Percentiles rank a stretch among this genome's conserved stretches.
Conservation (phyloP, 2,329 filamentous ascomycete species). For the Metarhizium guizhouense region DNA sequence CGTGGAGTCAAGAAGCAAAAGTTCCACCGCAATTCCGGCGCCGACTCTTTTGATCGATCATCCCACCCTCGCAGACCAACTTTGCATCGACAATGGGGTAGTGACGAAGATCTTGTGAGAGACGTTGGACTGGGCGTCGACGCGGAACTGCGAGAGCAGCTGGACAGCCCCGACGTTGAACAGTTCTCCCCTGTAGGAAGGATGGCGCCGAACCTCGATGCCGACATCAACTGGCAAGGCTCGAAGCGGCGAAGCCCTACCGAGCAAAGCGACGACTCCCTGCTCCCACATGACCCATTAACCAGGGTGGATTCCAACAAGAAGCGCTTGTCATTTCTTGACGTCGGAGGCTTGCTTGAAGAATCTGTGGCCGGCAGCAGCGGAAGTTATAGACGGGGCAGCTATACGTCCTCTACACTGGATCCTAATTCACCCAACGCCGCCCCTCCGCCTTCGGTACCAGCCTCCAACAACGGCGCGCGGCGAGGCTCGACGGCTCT, state of each 20-base stretch:
- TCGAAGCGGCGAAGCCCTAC: constrained; percentile 29
- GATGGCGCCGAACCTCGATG: constrained; percentile 19
- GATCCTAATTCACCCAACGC: constrained; percentile 28
- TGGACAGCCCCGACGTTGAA: constrained; percentile 15
- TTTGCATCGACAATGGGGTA: constrained; percentile 66
- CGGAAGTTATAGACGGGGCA: constrained; percentile 28
- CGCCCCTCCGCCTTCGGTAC: constrained; percentile 33
- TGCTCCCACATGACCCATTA: constrained; percentile 27
- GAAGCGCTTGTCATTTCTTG: constrained; percentile 65
- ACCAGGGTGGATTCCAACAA: constrained; percentile 17
- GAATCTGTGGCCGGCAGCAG: constrained; percentile 24
- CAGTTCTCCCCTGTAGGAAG: constrained; percentile 29
- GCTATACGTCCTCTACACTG: constrained; percentile 30
- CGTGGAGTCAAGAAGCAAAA: constrained; percentile 83
- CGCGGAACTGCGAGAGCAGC: constrained; percentile 37
- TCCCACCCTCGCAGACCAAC: constrained; percentile 34
- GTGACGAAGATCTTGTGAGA: constrained; percentile 81
- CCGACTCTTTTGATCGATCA: constrained; percentile 51
- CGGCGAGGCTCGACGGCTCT: constrained; percentile 47
- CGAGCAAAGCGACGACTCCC: constrained; percentile 35
- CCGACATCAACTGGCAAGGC: constrained; percentile 40
- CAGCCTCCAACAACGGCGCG: constrained; percentile 35
- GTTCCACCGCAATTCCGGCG: constrained; percentile 58
- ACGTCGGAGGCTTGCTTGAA: constrained; percentile 69
- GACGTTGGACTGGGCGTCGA: constrained; percentile 64